Evolutionary conservation across 2,329 filamentous ascomycete genomes (phyloP), one percentile per base, ranked within the genome.

Genomic region (Aspergillus eucalypticola): DNA sequence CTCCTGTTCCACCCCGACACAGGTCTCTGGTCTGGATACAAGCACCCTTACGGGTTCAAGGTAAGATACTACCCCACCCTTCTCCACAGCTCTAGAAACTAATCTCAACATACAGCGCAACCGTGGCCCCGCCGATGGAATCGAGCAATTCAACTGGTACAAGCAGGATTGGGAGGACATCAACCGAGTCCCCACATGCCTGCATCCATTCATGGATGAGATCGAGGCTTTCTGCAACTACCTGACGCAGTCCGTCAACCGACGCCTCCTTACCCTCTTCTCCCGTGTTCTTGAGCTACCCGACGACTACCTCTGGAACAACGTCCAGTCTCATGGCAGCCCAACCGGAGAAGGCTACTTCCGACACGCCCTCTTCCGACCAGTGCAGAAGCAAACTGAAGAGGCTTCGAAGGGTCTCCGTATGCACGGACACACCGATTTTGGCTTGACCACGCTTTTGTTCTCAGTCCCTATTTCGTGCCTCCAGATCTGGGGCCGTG

Each of bases 111-210:
- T 25, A 39, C 56, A 79, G 76, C 78, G 80, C 49, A 69, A 78
- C 41, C 75, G 73, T 2, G 80, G 78, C 1, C 66, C 73, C 11
- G 67, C 75, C 15, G 82, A 83, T 64, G 81, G 81, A 3, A 83
- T 83, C 56, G 82, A 84, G 63, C 82, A 84, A 60, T 84, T 83
- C 70, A 84, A 84, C 70, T 83, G 78, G 76, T 84, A 83, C 71
- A 77, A 74, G 23, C 68, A 68, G 1, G 80, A 83, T 50, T 83
- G 78, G 76, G 70, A 78, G 60, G 71, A 79, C 59, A 63, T 71
- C 21, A 67, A 75, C 51, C 69, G 78, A 7, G 71, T 77, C 0
- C 82, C 82, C 1, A 74, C 61, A n/a, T 83, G 81, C 53, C 67
- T 82, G 1, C 74, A 76, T 56, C 80, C 81, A 0, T 81, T 81